phyloP scores from a whole-genome alignment of 129 eudicot species.

The Lactuca sativa region DNA sequence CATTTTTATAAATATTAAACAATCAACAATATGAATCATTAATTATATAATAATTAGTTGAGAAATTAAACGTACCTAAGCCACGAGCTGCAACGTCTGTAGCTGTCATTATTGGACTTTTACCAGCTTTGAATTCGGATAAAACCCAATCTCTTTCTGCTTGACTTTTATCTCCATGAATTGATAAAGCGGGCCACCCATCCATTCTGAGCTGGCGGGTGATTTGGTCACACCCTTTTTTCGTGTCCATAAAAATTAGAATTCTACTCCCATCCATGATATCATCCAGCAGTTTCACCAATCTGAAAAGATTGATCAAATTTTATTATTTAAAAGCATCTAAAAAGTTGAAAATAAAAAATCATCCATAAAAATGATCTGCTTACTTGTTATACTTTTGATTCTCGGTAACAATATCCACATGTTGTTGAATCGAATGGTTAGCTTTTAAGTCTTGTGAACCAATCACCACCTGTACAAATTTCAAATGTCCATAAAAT shows the following conservation, averaged over 20 bases:
- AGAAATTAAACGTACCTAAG: conserved; percentile 53
- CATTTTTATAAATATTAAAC: conserved; percentile 1
- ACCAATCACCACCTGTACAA: conserved; percentile 76
- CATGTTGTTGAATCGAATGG: conserved; percentile 95
- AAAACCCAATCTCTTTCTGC: conserved; percentile 99
- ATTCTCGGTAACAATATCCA: conserved; percentile 86
- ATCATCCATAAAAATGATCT: background rate
- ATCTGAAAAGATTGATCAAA: conserved; percentile 32
- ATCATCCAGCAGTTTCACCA: conserved; percentile 92
- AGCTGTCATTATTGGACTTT: conserved; percentile 95
- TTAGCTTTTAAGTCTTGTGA: conserved; percentile 93
- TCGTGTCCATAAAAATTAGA: conserved; percentile 91
- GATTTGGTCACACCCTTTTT: conserved; percentile 91
- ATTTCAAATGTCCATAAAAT: conserved; percentile 1
- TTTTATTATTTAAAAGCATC: background rate
- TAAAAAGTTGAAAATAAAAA: background rate
- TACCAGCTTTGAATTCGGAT: conserved; percentile 88
- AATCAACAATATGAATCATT: conserved; percentile 5
- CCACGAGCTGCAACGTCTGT: conserved; percentile 99
- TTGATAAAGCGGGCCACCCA: conserved; percentile 97
- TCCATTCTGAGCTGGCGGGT: conserved; percentile 94
- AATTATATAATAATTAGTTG: background rate
- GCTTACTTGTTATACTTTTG: conserved; percentile 87
- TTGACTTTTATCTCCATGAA: conserved; percentile 98
- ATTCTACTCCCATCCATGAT: conserved; percentile 98